Conservation (phyloP, 2,329 filamentous ascomycete genomes). For the Stromatinia cepivora region DNA sequence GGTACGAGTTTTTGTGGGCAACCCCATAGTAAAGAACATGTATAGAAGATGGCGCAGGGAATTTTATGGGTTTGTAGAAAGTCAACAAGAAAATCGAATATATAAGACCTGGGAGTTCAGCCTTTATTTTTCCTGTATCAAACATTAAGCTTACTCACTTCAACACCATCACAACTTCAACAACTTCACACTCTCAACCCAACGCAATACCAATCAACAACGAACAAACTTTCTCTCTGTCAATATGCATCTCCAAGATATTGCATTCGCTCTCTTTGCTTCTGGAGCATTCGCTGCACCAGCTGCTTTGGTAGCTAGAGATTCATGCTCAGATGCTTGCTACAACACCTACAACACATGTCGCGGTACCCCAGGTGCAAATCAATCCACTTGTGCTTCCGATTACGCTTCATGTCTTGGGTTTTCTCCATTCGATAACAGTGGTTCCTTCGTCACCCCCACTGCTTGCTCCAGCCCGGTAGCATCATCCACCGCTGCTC, state of each 20-base stretch:
- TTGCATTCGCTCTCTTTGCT: constrained; percentile 4
- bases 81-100: not conserved
- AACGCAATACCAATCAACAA: not conserved
- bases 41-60: not conserved
- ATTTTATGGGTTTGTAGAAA: not conserved
- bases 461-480: no score
- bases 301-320: not conserved
- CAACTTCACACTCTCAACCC: not conserved
- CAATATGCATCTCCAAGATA: constrained; percentile 11
- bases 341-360: not conserved
- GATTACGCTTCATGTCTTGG: not conserved
- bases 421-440: constrained; percentile 5
- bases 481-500: no score
- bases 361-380: not conserved
- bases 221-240: not conserved
- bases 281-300: constrained; percentile 15
- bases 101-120: not conserved
- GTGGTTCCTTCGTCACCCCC: no score
- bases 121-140: not conserved
- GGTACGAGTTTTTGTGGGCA: not conserved
- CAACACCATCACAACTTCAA: not conserved
- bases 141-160: not conserved
- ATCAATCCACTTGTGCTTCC: constrained; percentile 1
- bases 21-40: not conserved
- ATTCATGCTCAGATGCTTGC: constrained; percentile 6